These are phyloP conservation scores for Fragaria iinumae DNA, from an alignment of 306 rosid species.

Conservation along the genomic window DNA sequence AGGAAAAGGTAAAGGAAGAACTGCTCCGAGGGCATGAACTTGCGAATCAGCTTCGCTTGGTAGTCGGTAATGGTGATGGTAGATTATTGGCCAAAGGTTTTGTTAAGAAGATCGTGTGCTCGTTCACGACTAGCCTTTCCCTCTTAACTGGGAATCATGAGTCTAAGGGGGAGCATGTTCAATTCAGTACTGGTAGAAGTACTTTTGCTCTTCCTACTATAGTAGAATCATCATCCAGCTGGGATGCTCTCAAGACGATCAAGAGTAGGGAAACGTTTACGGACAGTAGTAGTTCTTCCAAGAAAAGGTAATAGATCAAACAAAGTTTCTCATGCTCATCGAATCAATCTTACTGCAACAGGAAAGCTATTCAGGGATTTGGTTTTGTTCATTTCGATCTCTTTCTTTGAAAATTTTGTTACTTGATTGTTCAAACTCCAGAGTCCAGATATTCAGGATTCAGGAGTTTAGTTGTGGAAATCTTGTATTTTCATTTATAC, in stretches of 20 bases:
- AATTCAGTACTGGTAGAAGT: neutral
- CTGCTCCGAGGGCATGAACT: conserved; percentile 38
- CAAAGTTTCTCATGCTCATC: neutral
- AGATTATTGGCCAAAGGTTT: conserved; percentile 28
- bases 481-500: neutral
- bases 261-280: conserved; percentile 22
- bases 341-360: neutral
- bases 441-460: neutral
- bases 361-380: neutral
- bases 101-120: conserved; percentile 26
- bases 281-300: conserved; percentile 48
- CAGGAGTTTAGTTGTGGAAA: neutral
- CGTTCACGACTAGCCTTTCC: conserved; percentile 40
- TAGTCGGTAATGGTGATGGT: conserved; percentile 5
- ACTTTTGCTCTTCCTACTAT: neutral
- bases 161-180: neutral
- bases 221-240: neutral
- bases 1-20: conserved; percentile 31
- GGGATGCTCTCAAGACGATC: conserved; percentile 29
- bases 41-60: conserved; percentile 31
- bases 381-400: neutral
- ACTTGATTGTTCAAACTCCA: neutral
- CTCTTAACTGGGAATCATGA: conserved; percentile 22
- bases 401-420: neutral
- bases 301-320: conserved; percentile 45